Percentiles rank a stretch among this genome's conserved stretches.
phyloP scores from a whole-genome alignment of 2,329 filamentous ascomycete genomes.

The Fusarium duplospermum region DNA sequence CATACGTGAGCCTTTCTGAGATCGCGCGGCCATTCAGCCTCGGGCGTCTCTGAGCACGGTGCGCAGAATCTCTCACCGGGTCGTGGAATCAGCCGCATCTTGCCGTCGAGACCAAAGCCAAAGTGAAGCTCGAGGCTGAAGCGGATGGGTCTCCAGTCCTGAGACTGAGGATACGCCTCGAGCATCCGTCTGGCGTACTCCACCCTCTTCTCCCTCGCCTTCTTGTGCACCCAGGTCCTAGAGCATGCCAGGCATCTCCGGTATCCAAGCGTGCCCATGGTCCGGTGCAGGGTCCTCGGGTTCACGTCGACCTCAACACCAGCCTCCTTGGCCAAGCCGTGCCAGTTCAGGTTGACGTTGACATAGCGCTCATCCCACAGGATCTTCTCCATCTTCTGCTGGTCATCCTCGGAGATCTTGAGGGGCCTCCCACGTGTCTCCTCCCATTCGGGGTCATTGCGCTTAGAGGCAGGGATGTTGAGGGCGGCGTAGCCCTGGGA shows the following conservation, averaged over 20 bases:
- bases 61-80: conserved; percentile 50
- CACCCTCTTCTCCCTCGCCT: conserved; percentile 47
- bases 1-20: conserved; percentile 50
- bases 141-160: conserved; percentile 49
- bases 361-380: conserved; percentile 52
- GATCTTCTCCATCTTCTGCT: conserved; percentile 51
- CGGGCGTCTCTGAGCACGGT: conserved; percentile 39
- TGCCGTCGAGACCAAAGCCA: conserved; percentile 53
- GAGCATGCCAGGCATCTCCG: conserved; percentile 50
- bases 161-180: conserved; percentile 45
- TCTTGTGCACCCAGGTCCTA: conserved; percentile 46
- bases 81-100: conserved; percentile 49
- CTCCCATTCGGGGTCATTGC: conserved; percentile 54
- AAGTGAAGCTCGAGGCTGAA: conserved; percentile 54
- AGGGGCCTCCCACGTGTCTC: conserved; percentile 52
- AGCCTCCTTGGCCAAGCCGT: conserved; percentile 48
- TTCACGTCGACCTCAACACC: conserved; percentile 49
- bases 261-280: conserved; percentile 53
- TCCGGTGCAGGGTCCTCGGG: conserved; percentile 50
- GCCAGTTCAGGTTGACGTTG: conserved; percentile 49
- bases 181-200: conserved; percentile 51
- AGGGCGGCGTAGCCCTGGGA: conserved; percentile 53
- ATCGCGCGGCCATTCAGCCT: conserved; percentile 49
- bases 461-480: conserved; percentile 47
- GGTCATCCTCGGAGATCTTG: conserved; percentile 50